These are phyloP conservation scores for Linnemannia schmuckeri DNA, from an alignment of 192 early-diverging fungal species.

Conservation along the genomic window DNA sequence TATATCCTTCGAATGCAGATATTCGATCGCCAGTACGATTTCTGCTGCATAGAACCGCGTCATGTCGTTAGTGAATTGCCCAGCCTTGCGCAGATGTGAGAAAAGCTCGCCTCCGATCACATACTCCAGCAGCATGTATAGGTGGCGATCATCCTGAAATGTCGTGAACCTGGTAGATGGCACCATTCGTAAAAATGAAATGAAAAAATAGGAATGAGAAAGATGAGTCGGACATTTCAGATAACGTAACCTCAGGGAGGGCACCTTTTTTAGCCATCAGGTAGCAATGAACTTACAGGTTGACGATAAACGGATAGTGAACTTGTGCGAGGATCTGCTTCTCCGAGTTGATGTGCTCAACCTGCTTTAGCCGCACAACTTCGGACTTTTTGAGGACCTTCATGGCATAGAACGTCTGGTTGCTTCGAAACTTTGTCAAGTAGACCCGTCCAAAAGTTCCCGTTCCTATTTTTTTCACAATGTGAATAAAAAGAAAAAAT, in stretches of 20 bases:
- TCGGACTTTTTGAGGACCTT: slow-evolving; percentile 88
- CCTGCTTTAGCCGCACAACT: slow-evolving; percentile 86
- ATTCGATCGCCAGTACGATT: slow-evolving; percentile 94
- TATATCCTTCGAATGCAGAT: slow-evolving; percentile 92
- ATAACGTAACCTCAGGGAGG: background rate
- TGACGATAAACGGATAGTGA: slow-evolving; percentile 85
- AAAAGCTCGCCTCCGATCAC: slow-evolving; percentile 97
- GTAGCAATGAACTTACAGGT: slow-evolving; percentile 63
- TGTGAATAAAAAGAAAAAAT: background rate
- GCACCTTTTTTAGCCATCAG: background rate
- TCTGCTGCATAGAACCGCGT: slow-evolving; percentile 96
- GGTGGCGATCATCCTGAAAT: slow-evolving; percentile 93
- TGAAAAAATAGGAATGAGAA: background rate
- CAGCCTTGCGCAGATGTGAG: slow-evolving; percentile 92
- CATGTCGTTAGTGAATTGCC: slow-evolving; percentile 94
- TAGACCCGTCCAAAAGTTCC: slow-evolving; percentile 98
- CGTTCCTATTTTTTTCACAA: slow-evolving; percentile 74
- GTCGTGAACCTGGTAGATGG: slow-evolving; percentile 81
- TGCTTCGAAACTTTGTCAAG: slow-evolving; percentile 78
- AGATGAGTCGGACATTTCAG: background rate
- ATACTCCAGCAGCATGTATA: slow-evolving; percentile 98
- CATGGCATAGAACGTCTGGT: slow-evolving; percentile 83
- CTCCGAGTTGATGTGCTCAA: slow-evolving; percentile 89
- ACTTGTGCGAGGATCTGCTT: slow-evolving; percentile 82
- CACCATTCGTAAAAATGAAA: background rate